Evolutionary conservation across 2,329 filamentous ascomycete genomes (phyloP), one percentile per base, ranked within the genome.

Genomic region (Neonectria coccinea): DNA sequence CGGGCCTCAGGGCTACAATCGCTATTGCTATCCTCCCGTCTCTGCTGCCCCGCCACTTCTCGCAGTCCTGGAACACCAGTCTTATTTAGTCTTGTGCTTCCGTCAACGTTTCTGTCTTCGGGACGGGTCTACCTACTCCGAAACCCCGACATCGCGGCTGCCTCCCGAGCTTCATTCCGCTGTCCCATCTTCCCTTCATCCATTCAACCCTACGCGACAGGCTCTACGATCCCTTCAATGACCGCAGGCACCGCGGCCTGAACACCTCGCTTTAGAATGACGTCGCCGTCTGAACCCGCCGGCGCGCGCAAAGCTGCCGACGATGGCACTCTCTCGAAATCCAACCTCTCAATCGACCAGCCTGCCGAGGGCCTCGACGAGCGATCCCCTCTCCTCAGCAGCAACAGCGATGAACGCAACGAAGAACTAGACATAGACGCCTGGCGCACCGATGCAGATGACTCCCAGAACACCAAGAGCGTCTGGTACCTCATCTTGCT

Each of bases 401-500:
- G 69, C 42, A 62, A 58, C 41, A 50, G 59, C 44, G 60, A 53
- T 29, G 62, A 67, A 33, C 48, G 57, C 44, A 65, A 66, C 52
- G 59, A 39, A 9, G n/a, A 47, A 27, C 14, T 59, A 22, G 57
- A 59, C 16, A 56, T 55, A 20, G 50, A 55, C 18, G 33, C 59
- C 5, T n/a, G 45, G 16, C 39, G 27, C 22, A 52, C 18, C 11
- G 67, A 68, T 29, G 55, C 20, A 25, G 76, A 78, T 50, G 71
- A 76, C 31, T 70, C 67, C 50, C 86, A 93, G 73, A 84, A 87
- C 65, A 91, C 91, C 25, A 97, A 94, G 84, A 94, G 92, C 78
- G 83, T 90, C 50, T 93, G 91, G 89, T 97, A 97, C 79, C 84
- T 98, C 73, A 87, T 97, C 70, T 82, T 97, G 67, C 82, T 98